Conservation (phyloP, 805 yeast species). For the Yarrowia phangngaensis region DNA sequence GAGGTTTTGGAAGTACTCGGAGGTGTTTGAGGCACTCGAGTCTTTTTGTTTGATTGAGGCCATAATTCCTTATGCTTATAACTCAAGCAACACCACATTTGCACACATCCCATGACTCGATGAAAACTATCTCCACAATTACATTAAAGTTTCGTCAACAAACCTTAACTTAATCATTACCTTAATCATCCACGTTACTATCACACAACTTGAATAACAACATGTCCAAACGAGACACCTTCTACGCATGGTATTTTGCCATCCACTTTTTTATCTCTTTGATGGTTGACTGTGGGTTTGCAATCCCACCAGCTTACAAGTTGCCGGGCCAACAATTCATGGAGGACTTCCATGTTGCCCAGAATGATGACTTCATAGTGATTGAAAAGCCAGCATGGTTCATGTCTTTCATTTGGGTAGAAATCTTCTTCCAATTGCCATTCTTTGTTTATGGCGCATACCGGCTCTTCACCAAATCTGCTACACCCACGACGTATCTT, state of each 20-base stretch:
- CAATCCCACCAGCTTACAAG: constrained; percentile 53
- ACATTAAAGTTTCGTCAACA: no score
- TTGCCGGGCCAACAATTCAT: constrained; percentile 49
- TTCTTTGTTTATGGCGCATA: constrained; percentile 59
- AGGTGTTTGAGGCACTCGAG: no score
- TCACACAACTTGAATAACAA: neutral
- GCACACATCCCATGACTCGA: no score
- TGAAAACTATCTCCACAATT: no score
- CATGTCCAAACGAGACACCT: constrained; percentile 22
- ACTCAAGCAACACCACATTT: no score
- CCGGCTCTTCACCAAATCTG: constrained; percentile 32
- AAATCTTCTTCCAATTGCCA: constrained; percentile 74
- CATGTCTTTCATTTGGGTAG: constrained; percentile 63
- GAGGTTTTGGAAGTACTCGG: no score
- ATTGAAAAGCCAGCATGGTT: constrained; percentile 67
- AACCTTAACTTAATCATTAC: neutral
- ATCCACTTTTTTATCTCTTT: constrained; percentile 74
- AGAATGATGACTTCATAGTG: constrained; percentile 71
- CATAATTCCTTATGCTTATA: no score
- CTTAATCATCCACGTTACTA: neutral
- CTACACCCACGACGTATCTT: constrained; percentile 37
- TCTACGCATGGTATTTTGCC: constrained; percentile 34
- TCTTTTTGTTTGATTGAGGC: no score
- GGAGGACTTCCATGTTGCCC: constrained; percentile 54
- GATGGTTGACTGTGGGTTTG: constrained; percentile 68